A percentile compares a stretch with the other conserved stretches of the same genome.
phyloP scores from a whole-genome alignment of 805 yeast species.

The Wickerhamiella azymoides region DNA sequence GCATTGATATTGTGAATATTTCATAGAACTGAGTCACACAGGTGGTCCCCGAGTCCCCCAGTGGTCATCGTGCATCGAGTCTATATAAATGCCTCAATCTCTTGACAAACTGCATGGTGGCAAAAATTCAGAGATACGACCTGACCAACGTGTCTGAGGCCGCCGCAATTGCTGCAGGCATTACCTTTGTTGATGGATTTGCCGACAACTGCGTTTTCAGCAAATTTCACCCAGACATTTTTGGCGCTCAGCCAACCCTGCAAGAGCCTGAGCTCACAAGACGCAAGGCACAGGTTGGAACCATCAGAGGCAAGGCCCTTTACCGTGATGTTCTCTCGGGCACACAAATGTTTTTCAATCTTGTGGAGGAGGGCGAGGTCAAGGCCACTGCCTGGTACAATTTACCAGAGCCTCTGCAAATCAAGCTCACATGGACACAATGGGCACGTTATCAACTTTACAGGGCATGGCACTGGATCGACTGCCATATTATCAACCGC shows the following conservation, averaged over 20 bases:
- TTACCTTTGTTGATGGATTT: conserved; percentile 2
- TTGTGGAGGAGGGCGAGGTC: neutral
- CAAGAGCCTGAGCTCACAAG: neutral
- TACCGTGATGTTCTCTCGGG: neutral
- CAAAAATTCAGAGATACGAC: neutral
- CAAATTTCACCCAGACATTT: neutral
- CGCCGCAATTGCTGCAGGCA: neutral
- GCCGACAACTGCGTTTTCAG: neutral
- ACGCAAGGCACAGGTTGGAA: neutral
- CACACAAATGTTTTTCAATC: neutral
- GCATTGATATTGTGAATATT: too few relatives aligned
- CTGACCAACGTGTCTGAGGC: neutral
- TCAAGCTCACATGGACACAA: neutral
- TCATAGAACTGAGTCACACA: too few relatives aligned
- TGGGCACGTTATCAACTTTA: neutral
- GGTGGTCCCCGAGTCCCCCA: neutral
- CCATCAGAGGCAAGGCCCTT: neutral
- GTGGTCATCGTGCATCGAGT: neutral
- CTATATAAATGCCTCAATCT: neutral
- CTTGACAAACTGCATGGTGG: neutral
- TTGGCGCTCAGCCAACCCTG: conserved; percentile 1
- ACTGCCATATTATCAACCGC: neutral
- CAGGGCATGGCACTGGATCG: neutral
- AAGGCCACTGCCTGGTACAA: neutral
- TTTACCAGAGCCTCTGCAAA: neutral